phyloP scores from a whole-genome alignment of 2,329 filamentous ascomycete species.

The Didymella segeticola region DNA sequence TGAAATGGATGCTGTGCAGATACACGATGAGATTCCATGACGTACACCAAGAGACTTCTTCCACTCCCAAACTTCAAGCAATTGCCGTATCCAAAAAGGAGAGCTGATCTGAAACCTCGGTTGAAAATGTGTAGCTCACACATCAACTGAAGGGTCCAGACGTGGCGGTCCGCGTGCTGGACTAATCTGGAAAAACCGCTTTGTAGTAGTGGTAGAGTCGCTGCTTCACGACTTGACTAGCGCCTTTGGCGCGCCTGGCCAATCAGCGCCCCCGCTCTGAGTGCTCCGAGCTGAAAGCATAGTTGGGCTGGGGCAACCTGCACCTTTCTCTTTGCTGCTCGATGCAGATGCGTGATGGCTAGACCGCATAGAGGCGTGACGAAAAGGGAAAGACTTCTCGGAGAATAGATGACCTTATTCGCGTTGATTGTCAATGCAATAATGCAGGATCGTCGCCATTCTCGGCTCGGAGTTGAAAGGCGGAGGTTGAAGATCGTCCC shows the following conservation, averaged over 20 bases:
- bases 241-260: not conserved
- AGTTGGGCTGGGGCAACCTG: not conserved
- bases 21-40: not conserved
- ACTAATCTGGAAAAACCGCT: not conserved
- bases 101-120: not conserved
- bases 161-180: slow-evolving; percentile 2
- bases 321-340: not conserved
- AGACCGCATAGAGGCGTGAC: not conserved
- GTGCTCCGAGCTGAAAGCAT: not conserved
- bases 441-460: not conserved
- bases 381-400: not conserved
- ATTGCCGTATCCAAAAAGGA: slow-evolving; percentile 7
- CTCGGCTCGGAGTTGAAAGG: not conserved
- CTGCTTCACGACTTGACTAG: slow-evolving; percentile 6
- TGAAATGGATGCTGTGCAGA: not conserved
- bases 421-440: not conserved
- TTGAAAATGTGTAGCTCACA: not conserved
- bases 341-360: not conserved
- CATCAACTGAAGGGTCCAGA: not conserved
- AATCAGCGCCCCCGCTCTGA: not conserved
- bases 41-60: not conserved
- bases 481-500: slow-evolving; percentile 1
- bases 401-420: not conserved
- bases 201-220: slow-evolving; percentile 2
- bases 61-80: not conserved